phyloP scores from a whole-genome alignment of 2,329 filamentous ascomycete species.

The Colletotrichum sublineola region DNA sequence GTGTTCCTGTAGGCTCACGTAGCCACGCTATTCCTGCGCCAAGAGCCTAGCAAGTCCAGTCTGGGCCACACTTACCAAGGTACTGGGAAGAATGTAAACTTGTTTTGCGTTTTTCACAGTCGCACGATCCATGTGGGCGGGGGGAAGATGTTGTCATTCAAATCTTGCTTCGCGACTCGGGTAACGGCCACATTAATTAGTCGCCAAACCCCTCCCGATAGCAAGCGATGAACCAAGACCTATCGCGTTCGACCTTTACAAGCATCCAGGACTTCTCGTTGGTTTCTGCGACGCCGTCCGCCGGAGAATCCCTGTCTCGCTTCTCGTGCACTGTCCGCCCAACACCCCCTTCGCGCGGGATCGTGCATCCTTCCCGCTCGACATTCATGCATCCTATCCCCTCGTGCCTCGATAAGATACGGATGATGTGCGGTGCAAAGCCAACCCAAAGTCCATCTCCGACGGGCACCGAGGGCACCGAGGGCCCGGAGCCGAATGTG shows the following conservation, averaged over 20 bases:
- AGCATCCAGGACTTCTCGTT: slow-evolving; percentile 17
- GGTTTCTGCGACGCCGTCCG: slow-evolving; percentile 17
- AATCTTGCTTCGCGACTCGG: too few species aligned
- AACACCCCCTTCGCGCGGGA: background rate
- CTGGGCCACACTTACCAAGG: background rate
- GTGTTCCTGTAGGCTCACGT: background rate
- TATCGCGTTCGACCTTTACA: slow-evolving; percentile 21
- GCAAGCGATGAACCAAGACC: slow-evolving; percentile 8
- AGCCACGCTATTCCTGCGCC: background rate
- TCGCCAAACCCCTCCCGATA: background rate
- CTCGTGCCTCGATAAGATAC: background rate
- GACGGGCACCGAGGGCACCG: background rate
- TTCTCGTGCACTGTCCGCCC: slow-evolving; percentile 9
- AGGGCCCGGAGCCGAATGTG: slow-evolving; percentile 2
- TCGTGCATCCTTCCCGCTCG: slow-evolving; percentile 13
- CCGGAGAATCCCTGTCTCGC: slow-evolving; percentile 29
- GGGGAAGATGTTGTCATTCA: background rate
- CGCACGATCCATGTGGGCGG: background rate
- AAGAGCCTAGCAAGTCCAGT: background rate
- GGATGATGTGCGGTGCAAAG: background rate
- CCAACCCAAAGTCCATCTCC: background rate
- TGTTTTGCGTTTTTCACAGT: background rate
- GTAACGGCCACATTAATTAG: background rate
- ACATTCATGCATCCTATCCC: slow-evolving; percentile 12
- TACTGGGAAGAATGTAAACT: background rate